These are phyloP conservation scores for Jamesozyma jinghongensis DNA, from an alignment of 805 yeast species.

Conservation along the genomic window DNA sequence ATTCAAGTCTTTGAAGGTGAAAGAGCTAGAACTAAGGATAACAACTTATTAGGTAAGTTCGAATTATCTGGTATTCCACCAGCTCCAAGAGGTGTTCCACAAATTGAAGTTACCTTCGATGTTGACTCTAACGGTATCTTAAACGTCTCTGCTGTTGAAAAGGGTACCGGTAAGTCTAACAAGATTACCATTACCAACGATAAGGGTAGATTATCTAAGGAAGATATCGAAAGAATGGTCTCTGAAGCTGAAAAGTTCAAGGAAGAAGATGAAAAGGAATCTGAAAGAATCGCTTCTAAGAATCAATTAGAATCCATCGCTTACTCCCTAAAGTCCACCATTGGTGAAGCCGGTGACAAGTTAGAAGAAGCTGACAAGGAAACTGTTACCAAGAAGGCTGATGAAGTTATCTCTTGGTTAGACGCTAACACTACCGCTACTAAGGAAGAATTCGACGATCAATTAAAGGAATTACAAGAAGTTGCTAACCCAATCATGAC, in stretches of 20 bases:
- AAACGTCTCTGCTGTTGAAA: slow-evolving; percentile 94
- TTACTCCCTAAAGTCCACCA: slow-evolving; percentile 81
- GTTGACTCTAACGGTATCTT: slow-evolving; percentile 96
- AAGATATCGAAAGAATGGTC: slow-evolving; percentile 97
- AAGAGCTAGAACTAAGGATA: slow-evolving; percentile 93
- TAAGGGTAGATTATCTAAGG: slow-evolving; percentile 97
- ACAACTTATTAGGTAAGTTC: slow-evolving; percentile 95
- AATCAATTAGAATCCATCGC: slow-evolving; percentile 94
- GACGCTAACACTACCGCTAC: slow-evolving; percentile 88
- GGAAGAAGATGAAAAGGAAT: slow-evolving; percentile 94
- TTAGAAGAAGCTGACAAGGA: slow-evolving; percentile 64
- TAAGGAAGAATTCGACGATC: slow-evolving; percentile 84
- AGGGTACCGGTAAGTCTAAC: slow-evolving; percentile 97
- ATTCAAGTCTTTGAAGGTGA: slow-evolving; percentile 99
- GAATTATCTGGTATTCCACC: slow-evolving; percentile 96
- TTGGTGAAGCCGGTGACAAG: slow-evolving; percentile 73
- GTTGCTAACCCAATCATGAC: slow-evolving; percentile 95
- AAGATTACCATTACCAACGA: slow-evolving; percentile 97
- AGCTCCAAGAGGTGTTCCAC: slow-evolving; percentile 99
- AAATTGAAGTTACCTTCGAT: slow-evolving; percentile 95
- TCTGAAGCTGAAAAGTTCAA: slow-evolving; percentile 96
- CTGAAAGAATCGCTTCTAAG: slow-evolving; percentile 87
- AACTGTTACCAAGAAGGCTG: slow-evolving; percentile 72
- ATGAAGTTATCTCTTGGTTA: slow-evolving; percentile 82
- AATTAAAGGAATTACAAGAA: slow-evolving; percentile 94